phyloP scores from a whole-genome alignment of 306 rosid genomes.

The Cucurbita pepo region DNA sequence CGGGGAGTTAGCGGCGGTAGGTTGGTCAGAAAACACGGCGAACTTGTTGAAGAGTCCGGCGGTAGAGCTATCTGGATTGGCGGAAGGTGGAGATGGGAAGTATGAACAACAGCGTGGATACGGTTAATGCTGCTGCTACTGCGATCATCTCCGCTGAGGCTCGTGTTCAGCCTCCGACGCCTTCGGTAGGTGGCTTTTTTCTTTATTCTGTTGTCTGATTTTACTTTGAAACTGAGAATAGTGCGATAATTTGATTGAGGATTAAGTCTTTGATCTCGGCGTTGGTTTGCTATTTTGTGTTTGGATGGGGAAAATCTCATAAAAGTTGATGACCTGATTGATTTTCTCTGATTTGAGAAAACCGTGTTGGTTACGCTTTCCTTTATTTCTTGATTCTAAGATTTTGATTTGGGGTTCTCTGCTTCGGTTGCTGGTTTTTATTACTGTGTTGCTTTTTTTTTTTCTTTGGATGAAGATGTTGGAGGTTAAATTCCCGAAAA shows the following conservation, averaged over 20 bases:
- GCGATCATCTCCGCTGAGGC: conserved; percentile 82
- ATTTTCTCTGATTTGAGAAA: background rate
- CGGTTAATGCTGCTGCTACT: conserved; percentile 84
- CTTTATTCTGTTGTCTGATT: background rate
- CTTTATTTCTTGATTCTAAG: background rate
- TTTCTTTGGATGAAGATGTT: background rate
- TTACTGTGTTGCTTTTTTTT: background rate
- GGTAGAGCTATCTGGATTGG: background rate
- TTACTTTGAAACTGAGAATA: conserved; percentile 3
- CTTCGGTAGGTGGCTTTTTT: conserved; percentile 27
- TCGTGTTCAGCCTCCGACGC: conserved; percentile 57
- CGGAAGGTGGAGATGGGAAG: conserved; percentile 29
- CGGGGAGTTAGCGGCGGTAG: background rate
- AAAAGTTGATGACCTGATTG: background rate
- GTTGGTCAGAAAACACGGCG: background rate
- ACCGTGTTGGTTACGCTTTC: background rate
- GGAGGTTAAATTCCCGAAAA: background rate
- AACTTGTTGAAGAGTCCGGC: background rate
- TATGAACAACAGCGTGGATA: conserved; percentile 54
- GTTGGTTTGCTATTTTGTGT: background rate
- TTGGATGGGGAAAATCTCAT: background rate
- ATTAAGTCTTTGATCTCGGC: background rate
- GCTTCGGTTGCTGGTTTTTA: background rate
- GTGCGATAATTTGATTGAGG: background rate
- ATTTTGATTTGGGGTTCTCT: background rate